phyloP scores from a whole-genome alignment of 352 stramenopile species.

The Nothophytophthora sp. region DNA sequence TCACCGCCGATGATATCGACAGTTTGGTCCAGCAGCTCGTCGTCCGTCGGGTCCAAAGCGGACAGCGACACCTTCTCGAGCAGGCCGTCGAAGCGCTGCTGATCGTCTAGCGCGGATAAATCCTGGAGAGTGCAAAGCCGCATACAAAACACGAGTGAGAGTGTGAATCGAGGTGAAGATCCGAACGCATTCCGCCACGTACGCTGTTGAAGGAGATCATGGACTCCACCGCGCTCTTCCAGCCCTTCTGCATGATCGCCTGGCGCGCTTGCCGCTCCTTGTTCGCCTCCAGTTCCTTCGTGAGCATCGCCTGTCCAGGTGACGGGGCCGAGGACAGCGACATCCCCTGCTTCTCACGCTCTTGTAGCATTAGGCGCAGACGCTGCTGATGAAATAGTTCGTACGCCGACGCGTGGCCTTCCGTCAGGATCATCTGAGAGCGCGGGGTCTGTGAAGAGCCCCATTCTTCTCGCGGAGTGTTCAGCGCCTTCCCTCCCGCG shows the following conservation, averaged over 20 bases:
- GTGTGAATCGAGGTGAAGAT: not conserved
- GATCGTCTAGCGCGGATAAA: slow-evolving; percentile 48
- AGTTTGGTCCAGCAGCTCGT: slow-evolving; percentile 51
- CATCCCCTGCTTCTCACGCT: slow-evolving; percentile 80
- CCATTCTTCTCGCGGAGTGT: slow-evolving; percentile 85
- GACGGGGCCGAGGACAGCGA: slow-evolving; percentile 77
- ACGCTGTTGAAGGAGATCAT: slow-evolving; percentile 80
- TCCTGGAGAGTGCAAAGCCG: slow-evolving; percentile 30
- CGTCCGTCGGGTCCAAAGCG: slow-evolving; percentile 58
- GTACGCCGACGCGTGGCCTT: slow-evolving; percentile 81
- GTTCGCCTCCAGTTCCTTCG: slow-evolving; percentile 88
- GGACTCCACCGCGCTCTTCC: slow-evolving; percentile 84
- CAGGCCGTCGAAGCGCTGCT: slow-evolving; percentile 63
- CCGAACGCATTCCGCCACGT: no score
- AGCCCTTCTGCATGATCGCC: slow-evolving; percentile 89
- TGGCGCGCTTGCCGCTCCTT: slow-evolving; percentile 87
- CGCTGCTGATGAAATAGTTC: slow-evolving; percentile 88
- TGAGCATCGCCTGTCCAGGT: slow-evolving; percentile 85
- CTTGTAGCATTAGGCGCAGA: slow-evolving; percentile 82
- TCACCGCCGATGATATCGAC: slow-evolving; percentile 52
- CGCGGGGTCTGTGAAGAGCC: slow-evolving; percentile 84
- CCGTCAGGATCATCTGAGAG: slow-evolving; percentile 81
- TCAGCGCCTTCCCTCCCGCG: slow-evolving; percentile 46
- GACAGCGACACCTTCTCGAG: slow-evolving; percentile 67
- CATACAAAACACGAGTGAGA: not conserved